Base-by-base conservation (phyloP, 345 rosid species). In the Raphanus raphanistrum region DNA sequence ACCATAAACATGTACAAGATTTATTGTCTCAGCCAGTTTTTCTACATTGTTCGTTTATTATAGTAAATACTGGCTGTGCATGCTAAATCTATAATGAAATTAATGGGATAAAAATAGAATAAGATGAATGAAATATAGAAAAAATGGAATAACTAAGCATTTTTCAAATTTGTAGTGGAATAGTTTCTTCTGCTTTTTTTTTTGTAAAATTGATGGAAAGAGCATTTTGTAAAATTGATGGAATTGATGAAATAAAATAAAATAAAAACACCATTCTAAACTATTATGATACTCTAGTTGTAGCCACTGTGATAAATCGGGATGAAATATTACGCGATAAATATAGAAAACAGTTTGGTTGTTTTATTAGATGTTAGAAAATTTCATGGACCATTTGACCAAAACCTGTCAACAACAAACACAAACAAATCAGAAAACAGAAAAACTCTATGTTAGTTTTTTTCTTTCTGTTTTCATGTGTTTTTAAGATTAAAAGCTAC, bases 321-420 rank as follows among this genome's bases (percentile, higher is more conserved):
- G 21, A 50, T 45, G 16, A 45, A 45, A 45, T 12, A 12, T 50
- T 48, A n/a, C n/a, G 55, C 55, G 55, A 50, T 15, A 50, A 50
- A 50, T 50, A n/a, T 50, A n/a, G 55, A 50, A 50, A 50, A 50
- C 55, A 50, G 21, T 50, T 50, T 50, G 7, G 16, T 45, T 45
- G 54, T 45, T 45, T 45, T 45, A 45, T 45, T 45, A 45, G 54
- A 45, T 15, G 54, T 45, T 45, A 45, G 54, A 5, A 45, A 45
- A 45, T 45, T 45, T 13, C 54, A 45, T 45, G 15, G 8, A 62
- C 45, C 45, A 48, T 71, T 27, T 13, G 69, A 38, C 81, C 81
- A 5, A 58, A 63, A 57, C 54, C 21, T 3, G 64, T 72, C 70
- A 73, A 68, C 64, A 79, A 73, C 65, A 62, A 79, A 74, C 66